Percentiles rank a stretch among this genome's conserved stretches.
phyloP scores from a whole-genome alignment of 2,329 filamentous ascomycete genomes.

The Alternaria conjuncta region DNA sequence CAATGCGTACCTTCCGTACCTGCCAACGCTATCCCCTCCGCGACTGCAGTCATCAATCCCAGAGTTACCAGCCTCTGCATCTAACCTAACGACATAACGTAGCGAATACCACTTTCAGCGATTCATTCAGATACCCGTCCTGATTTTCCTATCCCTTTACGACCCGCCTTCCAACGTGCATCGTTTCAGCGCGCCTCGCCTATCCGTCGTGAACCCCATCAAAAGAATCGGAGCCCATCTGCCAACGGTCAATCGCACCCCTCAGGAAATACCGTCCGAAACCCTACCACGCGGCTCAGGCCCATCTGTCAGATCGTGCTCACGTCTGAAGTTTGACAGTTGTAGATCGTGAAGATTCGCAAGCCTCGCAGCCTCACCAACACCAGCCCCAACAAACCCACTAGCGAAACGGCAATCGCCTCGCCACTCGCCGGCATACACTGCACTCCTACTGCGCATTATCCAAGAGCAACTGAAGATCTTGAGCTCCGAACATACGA shows the following conservation, averaged over 20 bases:
- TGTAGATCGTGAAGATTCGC: not conserved
- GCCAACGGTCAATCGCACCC: constrained; percentile 10
- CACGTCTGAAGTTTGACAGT: not conserved
- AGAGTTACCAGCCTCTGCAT: constrained; percentile 18
- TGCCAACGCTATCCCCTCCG: constrained; percentile 26
- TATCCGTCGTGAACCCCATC: constrained; percentile 30
- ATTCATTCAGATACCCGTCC: constrained; percentile 12
- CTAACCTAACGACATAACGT: constrained; percentile 20
- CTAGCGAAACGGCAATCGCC: constrained; percentile 21
- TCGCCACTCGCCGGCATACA: constrained; percentile 30
- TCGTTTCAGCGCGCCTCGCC: constrained; percentile 43
- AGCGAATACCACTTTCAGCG: constrained; percentile 13
- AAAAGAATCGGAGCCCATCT: constrained; percentile 11
- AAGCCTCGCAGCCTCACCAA: not conserved
- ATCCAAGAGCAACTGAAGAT: constrained; percentile 19
- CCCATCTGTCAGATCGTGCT: constrained; percentile 7
- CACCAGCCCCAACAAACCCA: constrained; percentile 1
- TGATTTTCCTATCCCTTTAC: constrained; percentile 13
- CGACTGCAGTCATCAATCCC: constrained; percentile 21
- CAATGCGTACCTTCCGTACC: not conserved
- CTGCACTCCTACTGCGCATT: constrained; percentile 23
- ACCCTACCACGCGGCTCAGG: constrained; percentile 18
- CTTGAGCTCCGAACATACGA: constrained; percentile 25
- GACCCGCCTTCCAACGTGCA: constrained; percentile 39
- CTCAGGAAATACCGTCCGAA: constrained; percentile 14